phyloP scores from a whole-genome alignment of 768 basidiomycete genomes.

The Xerocomus potaroensis region DNA sequence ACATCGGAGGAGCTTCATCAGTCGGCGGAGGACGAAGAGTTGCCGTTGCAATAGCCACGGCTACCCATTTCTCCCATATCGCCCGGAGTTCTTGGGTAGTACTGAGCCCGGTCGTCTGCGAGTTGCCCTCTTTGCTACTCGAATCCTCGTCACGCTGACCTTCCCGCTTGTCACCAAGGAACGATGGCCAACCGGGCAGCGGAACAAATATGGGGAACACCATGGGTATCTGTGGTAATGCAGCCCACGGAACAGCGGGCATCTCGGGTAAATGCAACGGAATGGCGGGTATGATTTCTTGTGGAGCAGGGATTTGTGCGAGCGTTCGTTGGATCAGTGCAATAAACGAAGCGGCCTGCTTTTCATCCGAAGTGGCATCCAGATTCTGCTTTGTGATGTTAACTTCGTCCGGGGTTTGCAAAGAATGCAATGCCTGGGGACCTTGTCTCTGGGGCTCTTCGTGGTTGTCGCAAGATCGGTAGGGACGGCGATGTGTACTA shows the following conservation, averaged over 20 bases:
- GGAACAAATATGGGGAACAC: slow-evolving; percentile 81
- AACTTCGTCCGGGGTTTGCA: slow-evolving; percentile 2
- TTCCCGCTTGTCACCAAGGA: slow-evolving; percentile 51
- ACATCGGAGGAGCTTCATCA: slow-evolving; percentile 66
- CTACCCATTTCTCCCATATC: slow-evolving; percentile 75
- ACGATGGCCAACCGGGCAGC: slow-evolving; percentile 57
- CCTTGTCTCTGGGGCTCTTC: slow-evolving; percentile 10
- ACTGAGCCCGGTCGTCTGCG: slow-evolving; percentile 36
- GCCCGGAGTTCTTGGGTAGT: slow-evolving; percentile 62
- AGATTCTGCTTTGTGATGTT: slow-evolving; percentile 21
- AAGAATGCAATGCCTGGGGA: neutral
- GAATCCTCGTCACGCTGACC: slow-evolving; percentile 22
- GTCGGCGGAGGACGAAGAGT: slow-evolving; percentile 38
- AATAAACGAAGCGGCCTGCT: slow-evolving; percentile 48
- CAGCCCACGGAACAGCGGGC: slow-evolving; percentile 57
- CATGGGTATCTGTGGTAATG: slow-evolving; percentile 63
- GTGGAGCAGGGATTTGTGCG: slow-evolving; percentile 52
- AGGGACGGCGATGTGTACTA: slow-evolving; percentile 29
- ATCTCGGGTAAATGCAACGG: slow-evolving; percentile 60
- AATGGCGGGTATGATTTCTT: slow-evolving; percentile 54
- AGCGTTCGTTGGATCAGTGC: slow-evolving; percentile 76
- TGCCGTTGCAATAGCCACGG: slow-evolving; percentile 47
- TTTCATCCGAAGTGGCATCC: slow-evolving; percentile 28
- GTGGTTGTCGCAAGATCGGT: slow-evolving; percentile 14
- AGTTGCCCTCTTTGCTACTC: slow-evolving; percentile 33